phyloP scores from a whole-genome alignment of 2,329 filamentous ascomycete species.

The Erysiphe neolycopersici region DNA sequence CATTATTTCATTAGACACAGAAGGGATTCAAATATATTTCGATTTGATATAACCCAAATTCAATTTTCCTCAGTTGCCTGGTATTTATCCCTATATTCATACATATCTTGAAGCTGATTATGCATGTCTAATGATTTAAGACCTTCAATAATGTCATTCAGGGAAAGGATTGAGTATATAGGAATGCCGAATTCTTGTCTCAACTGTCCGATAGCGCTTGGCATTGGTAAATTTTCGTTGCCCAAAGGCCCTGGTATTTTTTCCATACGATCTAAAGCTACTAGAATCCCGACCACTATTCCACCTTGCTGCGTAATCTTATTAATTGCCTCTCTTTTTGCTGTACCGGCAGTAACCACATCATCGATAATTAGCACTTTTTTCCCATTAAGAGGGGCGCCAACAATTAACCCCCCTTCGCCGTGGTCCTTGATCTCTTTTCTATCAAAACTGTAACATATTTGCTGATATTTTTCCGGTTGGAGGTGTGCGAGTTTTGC shows the following conservation, averaged over 20 bases:
- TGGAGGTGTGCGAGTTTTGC: constrained; percentile 50
- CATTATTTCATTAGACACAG: neutral
- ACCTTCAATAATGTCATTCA: constrained; percentile 58
- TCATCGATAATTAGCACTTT: constrained; percentile 80
- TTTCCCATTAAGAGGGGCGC: constrained; percentile 61
- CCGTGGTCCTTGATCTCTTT: constrained; percentile 95
- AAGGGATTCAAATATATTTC: neutral
- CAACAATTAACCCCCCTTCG: constrained; percentile 81
- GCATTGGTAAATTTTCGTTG: constrained; percentile 27
- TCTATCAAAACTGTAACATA: constrained; percentile 77
- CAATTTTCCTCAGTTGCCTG: constrained; percentile 23
- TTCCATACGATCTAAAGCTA: constrained; percentile 71
- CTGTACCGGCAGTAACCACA: constrained; percentile 86
- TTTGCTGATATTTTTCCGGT: constrained; percentile 32
- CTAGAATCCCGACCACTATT: constrained; percentile 59
- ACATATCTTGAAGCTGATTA: constrained; percentile 36
- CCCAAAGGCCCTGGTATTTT: constrained; percentile 38
- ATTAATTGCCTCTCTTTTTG: constrained; percentile 72
- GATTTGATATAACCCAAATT: neutral
- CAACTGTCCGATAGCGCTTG: constrained; percentile 67
- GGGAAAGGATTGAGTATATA: constrained; percentile 55
- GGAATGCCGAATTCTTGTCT: constrained; percentile 62
- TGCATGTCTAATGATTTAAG: constrained; percentile 33
- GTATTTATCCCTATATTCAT: constrained; percentile 45
- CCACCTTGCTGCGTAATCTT: constrained; percentile 76